phyloP scores from a whole-genome alignment of 345 rosid species.

The Pistacia vera region DNA sequence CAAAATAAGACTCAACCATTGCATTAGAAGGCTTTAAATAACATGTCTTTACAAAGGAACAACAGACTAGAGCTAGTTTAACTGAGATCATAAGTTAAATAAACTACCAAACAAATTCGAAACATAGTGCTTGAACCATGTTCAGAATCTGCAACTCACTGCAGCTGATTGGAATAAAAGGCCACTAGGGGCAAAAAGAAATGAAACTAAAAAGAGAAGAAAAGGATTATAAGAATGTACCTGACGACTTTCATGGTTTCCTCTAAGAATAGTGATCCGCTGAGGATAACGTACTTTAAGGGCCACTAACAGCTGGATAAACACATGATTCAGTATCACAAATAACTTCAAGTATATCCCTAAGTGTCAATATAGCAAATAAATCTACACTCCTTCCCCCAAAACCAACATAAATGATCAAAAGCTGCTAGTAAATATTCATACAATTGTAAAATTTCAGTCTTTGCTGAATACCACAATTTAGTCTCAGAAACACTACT shows the following conservation, averaged over 20 bases:
- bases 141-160: background rate
- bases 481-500: background rate
- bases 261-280: conserved; percentile 82
- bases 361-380: background rate
- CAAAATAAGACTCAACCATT: background rate
- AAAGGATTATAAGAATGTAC: conserved; percentile 29
- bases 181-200: conserved; percentile 5
- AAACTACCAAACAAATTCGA: conserved; percentile 3
- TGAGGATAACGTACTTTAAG: conserved; percentile 82
- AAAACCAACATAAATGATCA: background rate
- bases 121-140: background rate
- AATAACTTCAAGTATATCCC: background rate
- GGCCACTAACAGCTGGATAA: conserved; percentile 69
- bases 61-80: background rate
- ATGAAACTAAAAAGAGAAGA: background rate
- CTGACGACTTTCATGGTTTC: conserved; percentile 94
- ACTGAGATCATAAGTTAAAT: background rate
- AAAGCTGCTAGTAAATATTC: background rate
- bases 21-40: background rate
- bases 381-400: background rate
- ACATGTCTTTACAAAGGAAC: background rate
- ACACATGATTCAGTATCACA: conserved; percentile 21
- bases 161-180: background rate
- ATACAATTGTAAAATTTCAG: background rate
- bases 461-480: background rate